Percentiles rank a stretch among this genome's conserved stretches.
These are phyloP conservation scores for Carex pumila DNA, from an alignment of 176 grass and related monocot genomes.

Conservation along the genomic window DNA sequence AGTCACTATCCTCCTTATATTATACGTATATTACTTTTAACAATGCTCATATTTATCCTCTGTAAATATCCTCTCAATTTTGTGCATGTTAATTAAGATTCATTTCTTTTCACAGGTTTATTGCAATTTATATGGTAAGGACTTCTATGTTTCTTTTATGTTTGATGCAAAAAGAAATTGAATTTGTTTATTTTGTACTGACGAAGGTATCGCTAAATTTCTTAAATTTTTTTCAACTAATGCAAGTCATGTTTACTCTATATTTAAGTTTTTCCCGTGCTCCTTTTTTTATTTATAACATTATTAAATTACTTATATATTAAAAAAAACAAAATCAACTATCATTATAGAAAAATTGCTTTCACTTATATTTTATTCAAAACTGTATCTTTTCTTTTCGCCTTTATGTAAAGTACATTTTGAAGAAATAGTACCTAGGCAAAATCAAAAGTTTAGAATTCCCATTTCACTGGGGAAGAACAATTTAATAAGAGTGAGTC, in stretches of 20 bases:
- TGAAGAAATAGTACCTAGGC: not conserved
- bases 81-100: no score
- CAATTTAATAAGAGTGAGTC: not conserved
- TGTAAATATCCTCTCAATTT: no score
- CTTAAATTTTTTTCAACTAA: not conserved
- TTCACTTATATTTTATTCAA: not conserved
- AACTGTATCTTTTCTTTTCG: not conserved
- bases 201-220: not conserved
- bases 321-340: not conserved
- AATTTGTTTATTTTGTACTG: not conserved
- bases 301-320: not conserved
- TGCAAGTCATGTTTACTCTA: not conserved
- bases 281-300: not conserved
- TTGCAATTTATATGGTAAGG: not conserved
- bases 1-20: not conserved
- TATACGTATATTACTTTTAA: not conserved
- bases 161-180: not conserved
- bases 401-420: not conserved
- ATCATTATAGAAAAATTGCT: not conserved
- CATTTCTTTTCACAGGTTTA: no score
- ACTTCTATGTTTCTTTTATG: not conserved
- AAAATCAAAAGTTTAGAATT: not conserved
- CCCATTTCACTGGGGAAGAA: not conserved
- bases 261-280: not conserved
- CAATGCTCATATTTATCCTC: not conserved